Conservation (phyloP, 345 rosid genomes). For the Raphanus sativus region DNA sequence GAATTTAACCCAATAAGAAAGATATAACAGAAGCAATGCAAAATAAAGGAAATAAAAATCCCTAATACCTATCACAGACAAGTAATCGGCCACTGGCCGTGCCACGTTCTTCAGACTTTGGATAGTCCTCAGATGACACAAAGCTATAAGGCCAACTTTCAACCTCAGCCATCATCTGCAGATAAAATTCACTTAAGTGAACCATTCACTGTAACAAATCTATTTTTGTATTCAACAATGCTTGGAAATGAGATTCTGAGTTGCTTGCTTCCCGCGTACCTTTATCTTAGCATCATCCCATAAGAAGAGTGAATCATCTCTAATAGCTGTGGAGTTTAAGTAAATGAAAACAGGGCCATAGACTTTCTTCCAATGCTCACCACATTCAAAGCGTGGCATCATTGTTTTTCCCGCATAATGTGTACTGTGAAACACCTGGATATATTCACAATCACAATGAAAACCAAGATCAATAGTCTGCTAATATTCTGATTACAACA, state of each 20-base stretch:
- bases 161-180: conserved; percentile 77
- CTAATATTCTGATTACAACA: neutral
- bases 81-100: conserved; percentile 60
- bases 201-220: neutral
- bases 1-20: neutral
- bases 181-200: conserved; percentile 5
- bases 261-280: conserved; percentile 47
- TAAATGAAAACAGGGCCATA: conserved; percentile 92
- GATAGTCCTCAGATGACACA: conserved; percentile 87
- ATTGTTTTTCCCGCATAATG: conserved; percentile 80
- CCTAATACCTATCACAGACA: conserved; percentile 58
- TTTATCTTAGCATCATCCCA: conserved; percentile 94
- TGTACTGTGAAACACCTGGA: conserved; percentile 83
- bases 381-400: conserved; percentile 52
- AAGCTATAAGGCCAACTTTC: conserved; percentile 91
- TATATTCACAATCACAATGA: neutral
- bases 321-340: conserved; percentile 54
- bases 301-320: conserved; percentile 52
- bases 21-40: neutral
- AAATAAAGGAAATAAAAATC: neutral
- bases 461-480: neutral
- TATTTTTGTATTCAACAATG: conserved; percentile 5
- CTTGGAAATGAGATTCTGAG: neutral
- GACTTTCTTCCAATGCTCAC: conserved; percentile 93
- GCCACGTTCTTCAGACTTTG: conserved; percentile 67